A percentile compares a stretch with the other conserved stretches of the same genome.
Conservation (phyloP, 192 early-diverging fungal genomes). For the Coemansia sp. region DNA sequence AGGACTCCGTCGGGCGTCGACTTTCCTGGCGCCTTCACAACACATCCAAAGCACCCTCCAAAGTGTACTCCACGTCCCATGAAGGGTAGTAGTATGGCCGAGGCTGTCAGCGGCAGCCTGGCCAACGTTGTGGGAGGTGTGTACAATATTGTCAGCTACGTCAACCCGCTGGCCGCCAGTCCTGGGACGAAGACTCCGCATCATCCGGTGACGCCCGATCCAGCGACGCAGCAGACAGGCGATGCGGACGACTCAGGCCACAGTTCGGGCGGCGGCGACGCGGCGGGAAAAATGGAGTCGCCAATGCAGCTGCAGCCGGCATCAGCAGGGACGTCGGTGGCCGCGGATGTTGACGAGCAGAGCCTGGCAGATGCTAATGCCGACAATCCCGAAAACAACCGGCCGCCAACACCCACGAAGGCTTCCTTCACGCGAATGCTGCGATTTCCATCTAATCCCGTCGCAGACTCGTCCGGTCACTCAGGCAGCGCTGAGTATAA, state of each 20-base stretch:
- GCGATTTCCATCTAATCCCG: slow-evolving; percentile 22
- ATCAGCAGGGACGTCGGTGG: slow-evolving; percentile 48
- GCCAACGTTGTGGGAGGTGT: slow-evolving; percentile 44
- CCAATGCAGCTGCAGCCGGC: slow-evolving; percentile 32
- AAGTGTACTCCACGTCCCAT: slow-evolving; percentile 11
- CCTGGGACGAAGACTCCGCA: not conserved
- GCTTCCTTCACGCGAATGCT: slow-evolving; percentile 43
- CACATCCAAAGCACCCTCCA: slow-evolving; percentile 14
- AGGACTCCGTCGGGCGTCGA: slow-evolving; percentile 41
- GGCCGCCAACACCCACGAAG: slow-evolving; percentile 53
- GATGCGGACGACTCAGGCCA: not conserved
- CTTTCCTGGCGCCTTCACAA: slow-evolving; percentile 48
- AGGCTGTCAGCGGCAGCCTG: slow-evolving; percentile 46
- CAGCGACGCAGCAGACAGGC: not conserved
- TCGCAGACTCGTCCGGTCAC: slow-evolving; percentile 16
- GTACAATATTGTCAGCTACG: slow-evolving; percentile 47
- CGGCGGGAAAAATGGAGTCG: not conserved
- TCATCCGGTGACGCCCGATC: slow-evolving; percentile 2
- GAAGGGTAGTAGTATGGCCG: slow-evolving; percentile 36
- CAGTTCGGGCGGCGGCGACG: slow-evolving; percentile 1
- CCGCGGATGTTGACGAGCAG: slow-evolving; percentile 50
- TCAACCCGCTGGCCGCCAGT: slow-evolving; percentile 35
- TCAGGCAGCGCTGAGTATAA: slow-evolving; percentile 33
- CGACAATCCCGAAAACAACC: slow-evolving; percentile 54
- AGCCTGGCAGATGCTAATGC: slow-evolving; percentile 51